Evolutionary conservation across 129 eudicot genomes (phyloP).

Genomic region (Tanacetum coccineum): DNA sequence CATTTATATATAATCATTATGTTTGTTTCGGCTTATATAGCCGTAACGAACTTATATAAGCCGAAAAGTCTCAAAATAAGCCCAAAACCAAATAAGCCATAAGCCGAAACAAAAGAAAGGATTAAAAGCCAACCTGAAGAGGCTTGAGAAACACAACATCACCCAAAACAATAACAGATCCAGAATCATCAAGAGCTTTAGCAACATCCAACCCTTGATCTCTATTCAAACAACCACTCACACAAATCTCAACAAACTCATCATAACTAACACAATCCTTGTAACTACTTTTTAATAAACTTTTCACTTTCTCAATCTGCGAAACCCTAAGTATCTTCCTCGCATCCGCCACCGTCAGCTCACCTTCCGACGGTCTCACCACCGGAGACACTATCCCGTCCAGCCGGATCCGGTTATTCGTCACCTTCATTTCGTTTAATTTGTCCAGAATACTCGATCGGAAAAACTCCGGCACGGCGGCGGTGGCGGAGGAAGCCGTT

Average conservation of each 20-base stretch:
- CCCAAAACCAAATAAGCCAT: too few species aligned
- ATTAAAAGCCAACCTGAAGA: slow-evolving; percentile 68
- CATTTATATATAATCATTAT: too few species aligned
- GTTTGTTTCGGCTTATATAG: too few species aligned
- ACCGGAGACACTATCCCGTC: slow-evolving; percentile 60
- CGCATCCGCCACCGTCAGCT: slow-evolving; percentile 65
- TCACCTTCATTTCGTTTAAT: slow-evolving; percentile 51
- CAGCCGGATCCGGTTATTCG: slow-evolving; percentile 45
- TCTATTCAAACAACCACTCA: slow-evolving; percentile 31
- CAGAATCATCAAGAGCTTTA: slow-evolving; percentile 78
- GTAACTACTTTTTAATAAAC: slow-evolving; percentile 31
- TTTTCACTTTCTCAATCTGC: slow-evolving; percentile 63
- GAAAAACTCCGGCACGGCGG: slow-evolving; percentile 31
- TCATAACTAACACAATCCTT: slow-evolving; percentile 42
- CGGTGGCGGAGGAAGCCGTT: too few species aligned
- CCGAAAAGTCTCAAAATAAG: too few species aligned
- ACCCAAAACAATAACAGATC: slow-evolving; percentile 75
- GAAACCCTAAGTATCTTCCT: slow-evolving; percentile 62
- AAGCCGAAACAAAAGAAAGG: too few species aligned
- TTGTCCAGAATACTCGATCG: slow-evolving; percentile 45
- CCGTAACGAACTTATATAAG: too few species aligned
- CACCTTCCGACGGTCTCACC: slow-evolving; percentile 30
- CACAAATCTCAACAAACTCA: slow-evolving; percentile 57
- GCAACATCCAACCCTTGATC: slow-evolving; percentile 62
- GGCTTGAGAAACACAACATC: slow-evolving; percentile 76